Conservation (phyloP, 805 yeast genomes). For the Teunomyces panamensis region DNA sequence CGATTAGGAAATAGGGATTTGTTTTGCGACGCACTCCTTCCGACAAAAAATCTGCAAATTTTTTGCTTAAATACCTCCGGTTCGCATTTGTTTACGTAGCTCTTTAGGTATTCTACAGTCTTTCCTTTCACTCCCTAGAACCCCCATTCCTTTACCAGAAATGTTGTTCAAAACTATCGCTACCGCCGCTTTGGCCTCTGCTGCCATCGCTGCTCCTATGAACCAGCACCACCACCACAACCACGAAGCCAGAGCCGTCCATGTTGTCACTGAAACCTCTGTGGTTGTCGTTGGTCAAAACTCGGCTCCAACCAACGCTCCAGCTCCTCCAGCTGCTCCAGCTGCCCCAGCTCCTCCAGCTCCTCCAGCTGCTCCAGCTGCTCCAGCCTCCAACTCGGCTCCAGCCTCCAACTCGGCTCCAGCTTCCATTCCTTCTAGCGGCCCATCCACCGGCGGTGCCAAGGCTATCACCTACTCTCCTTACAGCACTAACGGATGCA, state of each 20-base stretch:
- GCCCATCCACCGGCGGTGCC: conserved; percentile 28
- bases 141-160: background rate
- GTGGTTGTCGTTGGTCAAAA: conserved; percentile 45
- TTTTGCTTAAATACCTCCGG: background rate
- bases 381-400: conserved; percentile 4
- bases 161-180: conserved; percentile 28
- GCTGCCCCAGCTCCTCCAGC: conserved; percentile 1
- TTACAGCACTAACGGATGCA: conserved; percentile 71
- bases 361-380: conserved; percentile 6
- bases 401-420: conserved; percentile 5
- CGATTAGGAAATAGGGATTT: conserved; percentile 6
- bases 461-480: conserved; percentile 84
- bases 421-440: background rate
- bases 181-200: conserved; percentile 48
- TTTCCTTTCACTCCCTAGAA: conserved; percentile 32
- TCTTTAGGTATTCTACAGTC: conserved; percentile 23
- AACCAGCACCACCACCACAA: conserved; percentile 51
- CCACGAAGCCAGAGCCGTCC: conserved; percentile 55
- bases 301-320: conserved; percentile 13
- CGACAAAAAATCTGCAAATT: conserved; percentile 3
- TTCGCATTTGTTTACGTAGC: conserved; percentile 3
- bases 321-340: conserved; percentile 11
- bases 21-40: conserved; percentile 1
- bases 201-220: conserved; percentile 53
- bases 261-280: conserved; percentile 46